These are phyloP conservation scores for Eimeria sp. DNA, from an alignment of 169 alveolate genomes.

Conservation along the genomic window DNA sequence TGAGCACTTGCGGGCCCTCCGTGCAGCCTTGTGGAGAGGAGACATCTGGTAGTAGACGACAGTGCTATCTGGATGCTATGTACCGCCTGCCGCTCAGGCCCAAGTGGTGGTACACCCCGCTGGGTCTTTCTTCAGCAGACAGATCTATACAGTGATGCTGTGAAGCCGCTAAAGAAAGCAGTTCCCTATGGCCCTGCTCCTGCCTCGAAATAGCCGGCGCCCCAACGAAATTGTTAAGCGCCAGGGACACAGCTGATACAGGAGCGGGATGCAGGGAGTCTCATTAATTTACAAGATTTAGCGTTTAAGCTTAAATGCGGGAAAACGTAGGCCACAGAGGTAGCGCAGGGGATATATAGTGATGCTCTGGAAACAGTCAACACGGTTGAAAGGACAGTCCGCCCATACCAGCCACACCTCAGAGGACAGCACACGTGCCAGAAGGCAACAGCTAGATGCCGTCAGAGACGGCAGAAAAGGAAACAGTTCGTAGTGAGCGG, in stretches of 20 bases:
- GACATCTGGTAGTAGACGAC: conserved; percentile 10
- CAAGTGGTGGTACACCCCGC: conserved; percentile 8
- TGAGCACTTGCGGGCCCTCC: neutral
- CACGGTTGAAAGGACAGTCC: neutral
- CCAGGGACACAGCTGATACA: neutral
- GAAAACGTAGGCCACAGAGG: neutral
- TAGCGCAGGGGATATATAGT: neutral
- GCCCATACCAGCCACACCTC: neutral
- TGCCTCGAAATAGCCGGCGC: neutral
- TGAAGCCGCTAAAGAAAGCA: neutral
- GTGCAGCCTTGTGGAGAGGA: neutral
- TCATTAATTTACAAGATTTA: neutral
- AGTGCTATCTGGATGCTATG: neutral
- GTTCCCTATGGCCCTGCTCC: neutral
- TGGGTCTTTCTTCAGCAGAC: conserved; percentile 21
- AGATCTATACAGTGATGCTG: neutral
- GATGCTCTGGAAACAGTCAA: neutral
- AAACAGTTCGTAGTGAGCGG: neutral
- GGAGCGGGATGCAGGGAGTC: neutral
- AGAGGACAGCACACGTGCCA: neutral
- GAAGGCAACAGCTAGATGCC: neutral
- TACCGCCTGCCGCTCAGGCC: neutral
- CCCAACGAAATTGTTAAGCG: neutral
- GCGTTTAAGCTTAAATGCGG: neutral
- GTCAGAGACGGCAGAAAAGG: neutral